These are phyloP conservation scores for Teunomyces lycoperdinae DNA, from an alignment of 805 yeast genomes.

Conservation along the genomic window DNA sequence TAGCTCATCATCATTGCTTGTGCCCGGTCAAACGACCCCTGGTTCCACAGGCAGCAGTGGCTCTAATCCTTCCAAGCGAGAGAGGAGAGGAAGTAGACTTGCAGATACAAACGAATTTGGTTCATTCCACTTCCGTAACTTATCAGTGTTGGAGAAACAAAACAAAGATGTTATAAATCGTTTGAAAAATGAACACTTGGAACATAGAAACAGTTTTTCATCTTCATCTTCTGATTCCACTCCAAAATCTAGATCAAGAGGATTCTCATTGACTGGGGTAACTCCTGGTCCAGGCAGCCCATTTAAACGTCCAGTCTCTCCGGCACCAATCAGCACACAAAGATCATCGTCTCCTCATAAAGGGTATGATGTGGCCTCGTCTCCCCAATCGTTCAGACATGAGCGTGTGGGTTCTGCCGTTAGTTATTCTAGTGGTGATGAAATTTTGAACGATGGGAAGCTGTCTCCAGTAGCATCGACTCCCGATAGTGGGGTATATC, in stretches of 20 bases:
- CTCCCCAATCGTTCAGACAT: conserved; percentile 18
- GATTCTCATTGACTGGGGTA: conserved; percentile 24
- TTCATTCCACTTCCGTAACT: conserved; percentile 82
- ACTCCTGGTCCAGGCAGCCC: conserved; percentile 21
- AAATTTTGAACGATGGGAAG: conserved; percentile 13
- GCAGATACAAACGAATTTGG: conserved; percentile 85
- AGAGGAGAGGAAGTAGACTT: conserved; percentile 68
- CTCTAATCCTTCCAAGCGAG: conserved; percentile 39
- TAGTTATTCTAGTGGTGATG: conserved; percentile 35
- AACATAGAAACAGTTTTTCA: conserved; percentile 50
- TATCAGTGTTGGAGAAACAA: conserved; percentile 88
- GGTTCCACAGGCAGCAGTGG: conserved; percentile 7
- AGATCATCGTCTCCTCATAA: conserved; percentile 30
- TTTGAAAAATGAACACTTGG: conserved; percentile 78
- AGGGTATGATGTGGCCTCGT: conserved; percentile 16
- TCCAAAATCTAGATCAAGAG: conserved; percentile 33
- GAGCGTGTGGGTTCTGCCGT: conserved; percentile 31
- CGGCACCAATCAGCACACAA: conserved; percentile 20
- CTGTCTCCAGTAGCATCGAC: conserved; percentile 10
- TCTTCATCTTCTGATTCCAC: conserved; percentile 48
- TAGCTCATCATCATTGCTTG: conserved; percentile 8
- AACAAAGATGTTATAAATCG: conserved; percentile 89
- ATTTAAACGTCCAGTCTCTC: conserved; percentile 47
- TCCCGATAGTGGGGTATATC: background rate
- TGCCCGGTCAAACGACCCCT: conserved; percentile 6